A percentile compares a stretch with the other conserved stretches of the same genome.
These are phyloP conservation scores for Alloteropsis angusta DNA, from an alignment of 202 grass and related monocot species.

Conservation along the genomic window DNA sequence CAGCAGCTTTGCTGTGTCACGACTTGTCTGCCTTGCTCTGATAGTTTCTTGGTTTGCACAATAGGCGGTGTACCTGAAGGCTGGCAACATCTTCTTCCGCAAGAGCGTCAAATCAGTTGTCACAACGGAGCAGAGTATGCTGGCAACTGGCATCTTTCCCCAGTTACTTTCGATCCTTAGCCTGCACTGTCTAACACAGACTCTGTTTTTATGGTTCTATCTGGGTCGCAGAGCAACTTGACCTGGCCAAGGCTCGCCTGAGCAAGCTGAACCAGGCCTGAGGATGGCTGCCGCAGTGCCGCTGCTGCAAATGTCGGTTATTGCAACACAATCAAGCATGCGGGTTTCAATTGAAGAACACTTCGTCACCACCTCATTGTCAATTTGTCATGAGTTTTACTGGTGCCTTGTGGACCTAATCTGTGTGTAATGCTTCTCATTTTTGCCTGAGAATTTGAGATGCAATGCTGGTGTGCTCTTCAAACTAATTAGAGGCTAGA, in stretches of 20 bases:
- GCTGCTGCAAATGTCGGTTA: neutral
- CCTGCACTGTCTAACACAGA: neutral
- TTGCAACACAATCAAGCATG: neutral
- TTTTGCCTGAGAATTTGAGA: neutral
- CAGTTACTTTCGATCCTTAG: neutral
- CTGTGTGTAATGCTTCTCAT: neutral
- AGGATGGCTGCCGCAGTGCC: neutral
- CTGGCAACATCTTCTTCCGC: conserved; percentile 66
- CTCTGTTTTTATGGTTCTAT: neutral
- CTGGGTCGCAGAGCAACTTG: conserved; percentile 49
- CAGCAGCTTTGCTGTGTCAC: neutral
- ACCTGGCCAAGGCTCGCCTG: conserved; percentile 45
- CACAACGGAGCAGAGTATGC: conserved; percentile 57
- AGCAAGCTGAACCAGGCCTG: conserved; percentile 48
- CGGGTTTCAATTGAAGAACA: neutral
- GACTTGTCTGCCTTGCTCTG: neutral
- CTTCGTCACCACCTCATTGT: neutral
- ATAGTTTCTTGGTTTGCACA: neutral
- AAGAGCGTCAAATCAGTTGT: conserved; percentile 46
- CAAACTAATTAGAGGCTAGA: neutral
- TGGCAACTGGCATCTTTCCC: neutral
- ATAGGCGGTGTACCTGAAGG: conserved; percentile 66
- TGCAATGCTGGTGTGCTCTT: neutral
- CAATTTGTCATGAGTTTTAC: neutral
- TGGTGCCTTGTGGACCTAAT: neutral